Conservation (phyloP, 163 green algal species). For the Scenedesmus sp. region DNA sequence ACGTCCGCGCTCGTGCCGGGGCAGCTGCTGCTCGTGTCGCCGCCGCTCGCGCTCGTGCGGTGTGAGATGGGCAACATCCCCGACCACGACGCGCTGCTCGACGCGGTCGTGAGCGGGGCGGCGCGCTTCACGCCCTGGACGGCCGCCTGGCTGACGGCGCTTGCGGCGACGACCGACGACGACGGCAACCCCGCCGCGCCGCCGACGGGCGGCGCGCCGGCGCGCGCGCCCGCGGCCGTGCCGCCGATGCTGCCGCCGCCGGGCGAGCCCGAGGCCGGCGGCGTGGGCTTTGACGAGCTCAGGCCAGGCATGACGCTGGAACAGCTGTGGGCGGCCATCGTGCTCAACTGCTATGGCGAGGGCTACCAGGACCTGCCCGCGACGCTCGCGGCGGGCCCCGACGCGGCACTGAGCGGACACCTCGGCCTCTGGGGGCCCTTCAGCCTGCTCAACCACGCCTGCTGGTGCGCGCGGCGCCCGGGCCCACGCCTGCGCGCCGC, state of each 20-base stretch:
- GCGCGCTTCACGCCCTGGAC: constrained; percentile 7
- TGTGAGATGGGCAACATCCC: constrained; percentile 27
- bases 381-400: constrained; percentile 1
- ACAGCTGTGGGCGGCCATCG: constrained; percentile 21
- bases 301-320: neutral
- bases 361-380: constrained; percentile 37
- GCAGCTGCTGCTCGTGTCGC: constrained; percentile 39
- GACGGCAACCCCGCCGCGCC: neutral
- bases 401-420: constrained; percentile 6
- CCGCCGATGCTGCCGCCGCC: neutral
- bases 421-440: constrained; percentile 40
- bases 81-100: constrained; percentile 25
- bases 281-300: neutral
- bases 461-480: no score
- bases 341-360: constrained; percentile 43
- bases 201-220: neutral
- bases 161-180: neutral
- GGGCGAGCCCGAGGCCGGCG: neutral
- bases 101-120: no score
- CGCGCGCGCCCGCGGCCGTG: neutral
- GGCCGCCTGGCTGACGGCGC: constrained; percentile 2
- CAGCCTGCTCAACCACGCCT: constrained; percentile 35
- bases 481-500: no score
- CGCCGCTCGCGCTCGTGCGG: constrained; percentile 3
- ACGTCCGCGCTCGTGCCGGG: constrained; percentile 1